A percentile compares a stretch with the other conserved stretches of the same genome.
These are phyloP conservation scores for Nakataea oryzae DNA, from an alignment of 2,329 filamentous ascomycete species.

Conservation along the genomic window DNA sequence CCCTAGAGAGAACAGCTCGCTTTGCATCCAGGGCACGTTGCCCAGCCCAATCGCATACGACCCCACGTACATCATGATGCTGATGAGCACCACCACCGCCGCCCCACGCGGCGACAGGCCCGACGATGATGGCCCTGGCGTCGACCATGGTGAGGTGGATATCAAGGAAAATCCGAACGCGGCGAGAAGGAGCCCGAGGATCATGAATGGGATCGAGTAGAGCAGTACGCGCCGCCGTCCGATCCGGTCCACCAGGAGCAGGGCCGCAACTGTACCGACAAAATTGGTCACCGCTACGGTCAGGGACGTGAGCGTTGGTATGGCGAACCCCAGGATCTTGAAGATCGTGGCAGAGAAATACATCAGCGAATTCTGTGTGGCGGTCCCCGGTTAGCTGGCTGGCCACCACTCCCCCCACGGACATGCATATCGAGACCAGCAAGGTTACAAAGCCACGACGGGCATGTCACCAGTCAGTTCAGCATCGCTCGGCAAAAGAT, in stretches of 20 bases:
- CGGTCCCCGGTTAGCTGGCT: not conserved
- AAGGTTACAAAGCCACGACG: too few species aligned
- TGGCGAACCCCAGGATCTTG: conserved; percentile 63
- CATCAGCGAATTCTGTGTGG: conserved; percentile 68
- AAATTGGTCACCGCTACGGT: conserved; percentile 76
- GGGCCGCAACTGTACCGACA: conserved; percentile 63
- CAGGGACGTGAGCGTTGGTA: conserved; percentile 69
- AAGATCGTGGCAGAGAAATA: conserved; percentile 85
- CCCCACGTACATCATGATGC: conserved; percentile 76
- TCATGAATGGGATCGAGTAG: conserved; percentile 77
- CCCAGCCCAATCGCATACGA: conserved; percentile 81
- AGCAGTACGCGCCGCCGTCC: conserved; percentile 74
- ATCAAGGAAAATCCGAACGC: conserved; percentile 58
- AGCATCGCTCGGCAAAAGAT: not conserved
- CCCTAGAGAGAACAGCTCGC: conserved; percentile 73
- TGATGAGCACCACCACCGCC: conserved; percentile 53
- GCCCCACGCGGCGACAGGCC: conserved; percentile 17
- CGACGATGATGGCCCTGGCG: conserved; percentile 10
- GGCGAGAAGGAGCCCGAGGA: conserved; percentile 58
- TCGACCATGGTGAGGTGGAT: conserved; percentile 34
- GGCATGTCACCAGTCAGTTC: too few species aligned
- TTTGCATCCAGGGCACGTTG: conserved; percentile 94
- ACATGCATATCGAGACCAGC: not conserved
- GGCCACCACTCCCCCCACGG: too few species aligned
- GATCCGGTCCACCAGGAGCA: conserved; percentile 68